Conservation (phyloP, 805 yeast genomes). For the Helenozyma rhizophorensis region DNA sequence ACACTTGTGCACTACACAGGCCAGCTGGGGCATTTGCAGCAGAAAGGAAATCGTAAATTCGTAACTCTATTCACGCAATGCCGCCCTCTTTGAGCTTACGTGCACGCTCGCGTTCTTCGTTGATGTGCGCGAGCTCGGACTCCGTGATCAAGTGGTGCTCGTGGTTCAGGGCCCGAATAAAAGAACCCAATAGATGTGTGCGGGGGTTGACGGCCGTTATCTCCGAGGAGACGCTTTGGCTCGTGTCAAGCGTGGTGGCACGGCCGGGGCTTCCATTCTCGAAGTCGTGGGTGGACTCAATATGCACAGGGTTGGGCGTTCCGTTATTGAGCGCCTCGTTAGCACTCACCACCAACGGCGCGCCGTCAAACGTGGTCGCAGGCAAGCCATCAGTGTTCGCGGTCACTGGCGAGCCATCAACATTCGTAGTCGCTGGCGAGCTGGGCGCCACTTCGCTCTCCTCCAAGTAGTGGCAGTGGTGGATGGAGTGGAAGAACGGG, state of each 20-base stretch:
- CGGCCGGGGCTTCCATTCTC: too few species aligned
- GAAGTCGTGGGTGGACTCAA: too few species aligned
- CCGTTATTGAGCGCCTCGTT: background rate
- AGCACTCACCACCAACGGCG: background rate
- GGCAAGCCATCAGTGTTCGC: too few species aligned
- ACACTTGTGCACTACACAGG: too few species aligned
- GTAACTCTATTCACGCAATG: conserved; percentile 9
- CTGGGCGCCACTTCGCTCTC: conserved; percentile 2
- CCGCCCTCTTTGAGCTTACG: conserved; percentile 11
- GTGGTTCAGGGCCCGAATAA: conserved; percentile 38
- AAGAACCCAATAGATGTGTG: conserved; percentile 3
- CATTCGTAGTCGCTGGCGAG: too few species aligned
- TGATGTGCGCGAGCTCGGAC: conserved; percentile 46
- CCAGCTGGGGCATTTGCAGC: too few species aligned
- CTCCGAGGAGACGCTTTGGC: background rate
- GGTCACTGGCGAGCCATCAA: too few species aligned
- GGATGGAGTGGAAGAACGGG: conserved; percentile 55
- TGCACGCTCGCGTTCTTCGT: conserved; percentile 26
- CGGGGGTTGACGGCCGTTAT: background rate
- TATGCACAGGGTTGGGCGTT: background rate
- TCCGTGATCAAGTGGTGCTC: conserved; percentile 67
- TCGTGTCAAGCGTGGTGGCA: too few species aligned
- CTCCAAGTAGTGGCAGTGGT: conserved; percentile 43
- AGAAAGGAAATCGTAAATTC: too few species aligned
- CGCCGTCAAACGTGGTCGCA: background rate